Conservation (phyloP, 345 rosid species). For the Ceriops zippeliana region DNA sequence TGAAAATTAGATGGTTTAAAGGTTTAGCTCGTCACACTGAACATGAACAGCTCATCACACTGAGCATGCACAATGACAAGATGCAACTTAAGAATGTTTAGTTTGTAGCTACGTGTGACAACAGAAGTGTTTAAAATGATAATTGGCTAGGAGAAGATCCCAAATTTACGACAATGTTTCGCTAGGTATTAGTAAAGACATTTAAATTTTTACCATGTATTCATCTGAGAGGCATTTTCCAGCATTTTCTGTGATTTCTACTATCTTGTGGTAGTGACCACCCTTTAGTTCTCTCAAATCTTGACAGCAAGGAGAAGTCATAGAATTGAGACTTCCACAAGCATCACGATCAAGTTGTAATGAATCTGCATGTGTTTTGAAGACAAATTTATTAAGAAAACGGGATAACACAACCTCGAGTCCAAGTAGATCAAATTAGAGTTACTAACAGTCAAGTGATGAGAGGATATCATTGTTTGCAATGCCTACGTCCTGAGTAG, state of each 20-base stretch:
- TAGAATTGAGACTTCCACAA: conserved; percentile 72
- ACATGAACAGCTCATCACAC: too few relatives aligned
- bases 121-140: too few relatives aligned
- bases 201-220: conserved; percentile 44
- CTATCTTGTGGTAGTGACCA: conserved; percentile 76
- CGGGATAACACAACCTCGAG: not conserved
- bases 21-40: too few relatives aligned
- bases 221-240: conserved; percentile 91
- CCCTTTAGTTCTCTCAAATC: conserved; percentile 81
- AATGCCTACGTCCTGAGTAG: conserved; percentile 55
- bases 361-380: conserved; percentile 52
- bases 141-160: too few relatives aligned
- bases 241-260: conserved; percentile 75
- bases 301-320: conserved; percentile 72
- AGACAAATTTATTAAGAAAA: conserved; percentile 6
- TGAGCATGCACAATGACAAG: too few relatives aligned
- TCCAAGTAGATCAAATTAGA: not conserved
- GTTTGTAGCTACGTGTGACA: too few relatives aligned
- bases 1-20: conserved; percentile 13
- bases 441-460: conserved; percentile 75
- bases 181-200: too few relatives aligned
- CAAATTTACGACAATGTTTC: too few relatives aligned
- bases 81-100: too few relatives aligned
- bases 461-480: conserved; percentile 62
- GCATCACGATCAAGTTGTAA: conserved; percentile 89